phyloP scores from a whole-genome alignment of 345 rosid genomes.

The Ceriops decandra region DNA sequence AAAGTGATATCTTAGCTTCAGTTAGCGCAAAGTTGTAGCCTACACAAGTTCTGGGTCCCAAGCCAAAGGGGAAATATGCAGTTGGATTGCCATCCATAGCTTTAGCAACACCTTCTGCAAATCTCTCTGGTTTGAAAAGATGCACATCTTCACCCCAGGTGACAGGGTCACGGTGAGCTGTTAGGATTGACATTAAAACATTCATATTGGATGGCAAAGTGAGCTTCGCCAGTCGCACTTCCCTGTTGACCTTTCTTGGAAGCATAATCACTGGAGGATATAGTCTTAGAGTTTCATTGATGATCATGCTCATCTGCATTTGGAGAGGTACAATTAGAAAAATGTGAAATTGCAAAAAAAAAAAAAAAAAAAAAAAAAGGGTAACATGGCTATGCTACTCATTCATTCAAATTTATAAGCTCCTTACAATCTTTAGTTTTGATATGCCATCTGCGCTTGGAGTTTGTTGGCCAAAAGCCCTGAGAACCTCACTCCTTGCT shows the following conservation, averaged over 20 bases:
- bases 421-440: conserved; percentile 17
- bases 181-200: background rate
- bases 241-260: background rate
- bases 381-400: background rate
- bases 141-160: conserved; percentile 22
- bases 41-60: conserved; percentile 15
- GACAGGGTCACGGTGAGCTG: conserved; percentile 12
- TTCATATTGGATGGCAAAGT: background rate
- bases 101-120: conserved; percentile 20
- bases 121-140: conserved; percentile 20
- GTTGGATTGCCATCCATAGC: conserved; percentile 10
- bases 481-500: conserved; percentile 15
- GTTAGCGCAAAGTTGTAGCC: conserved; percentile 16
- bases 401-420: background rate
- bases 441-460: conserved; percentile 6
- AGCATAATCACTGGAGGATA: background rate
- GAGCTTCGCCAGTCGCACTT: conserved; percentile 4
- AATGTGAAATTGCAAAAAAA: too few relatives aligned
- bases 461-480: conserved; percentile 6
- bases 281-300: conserved; percentile 16
- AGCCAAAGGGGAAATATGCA: conserved; percentile 14
- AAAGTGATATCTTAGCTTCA: conserved; percentile 15
- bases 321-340: background rate
- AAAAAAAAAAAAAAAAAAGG: too few relatives aligned
- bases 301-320: conserved; percentile 18